Conservation (phyloP, 805 yeast genomes). For the Suhomyces tanzawaensis region DNA sequence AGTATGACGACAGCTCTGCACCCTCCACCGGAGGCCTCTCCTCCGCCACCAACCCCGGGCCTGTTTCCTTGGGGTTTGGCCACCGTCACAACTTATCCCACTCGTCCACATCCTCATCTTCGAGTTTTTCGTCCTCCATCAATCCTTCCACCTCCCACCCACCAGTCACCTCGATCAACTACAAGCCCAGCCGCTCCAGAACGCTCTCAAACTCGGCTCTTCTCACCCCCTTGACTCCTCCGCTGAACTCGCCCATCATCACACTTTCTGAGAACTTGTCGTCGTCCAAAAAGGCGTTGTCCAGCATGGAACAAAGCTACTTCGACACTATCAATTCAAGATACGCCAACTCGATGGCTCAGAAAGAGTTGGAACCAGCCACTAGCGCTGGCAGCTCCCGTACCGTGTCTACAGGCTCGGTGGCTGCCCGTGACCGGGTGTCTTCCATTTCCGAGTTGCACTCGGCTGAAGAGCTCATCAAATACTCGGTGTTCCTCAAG, state of each 20-base stretch:
- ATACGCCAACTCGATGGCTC: conserved; percentile 3
- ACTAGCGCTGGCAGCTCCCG: not conserved
- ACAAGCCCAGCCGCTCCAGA: conserved; percentile 15
- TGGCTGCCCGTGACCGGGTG: conserved; percentile 6
- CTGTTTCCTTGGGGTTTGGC: no score
- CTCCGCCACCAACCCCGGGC: not conserved
- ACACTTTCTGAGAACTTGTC: conserved; percentile 37
- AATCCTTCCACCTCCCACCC: conserved; percentile 6
- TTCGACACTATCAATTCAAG: conserved; percentile 23
- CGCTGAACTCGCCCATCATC: conserved; percentile 37
- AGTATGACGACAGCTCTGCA: not conserved
- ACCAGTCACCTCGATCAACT: conserved; percentile 1
- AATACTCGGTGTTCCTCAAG: conserved; percentile 31
- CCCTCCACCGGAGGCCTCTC: not conserved
- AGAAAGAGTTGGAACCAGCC: not conserved
- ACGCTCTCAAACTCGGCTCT: conserved; percentile 19
- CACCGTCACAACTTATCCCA: conserved; percentile 13
- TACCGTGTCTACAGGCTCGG: not conserved
- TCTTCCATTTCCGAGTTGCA: conserved; percentile 22
- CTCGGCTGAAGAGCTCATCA: conserved; percentile 25
- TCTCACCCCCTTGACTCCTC: conserved; percentile 33
- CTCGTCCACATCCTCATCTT: conserved; percentile 12
- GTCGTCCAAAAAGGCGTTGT: conserved; percentile 25
- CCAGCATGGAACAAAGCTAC: conserved; percentile 34
- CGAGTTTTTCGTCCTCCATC: conserved; percentile 10